Conservation (phyloP, 2,329 filamentous ascomycete genomes). For the Chaetomium strumarium region DNA sequence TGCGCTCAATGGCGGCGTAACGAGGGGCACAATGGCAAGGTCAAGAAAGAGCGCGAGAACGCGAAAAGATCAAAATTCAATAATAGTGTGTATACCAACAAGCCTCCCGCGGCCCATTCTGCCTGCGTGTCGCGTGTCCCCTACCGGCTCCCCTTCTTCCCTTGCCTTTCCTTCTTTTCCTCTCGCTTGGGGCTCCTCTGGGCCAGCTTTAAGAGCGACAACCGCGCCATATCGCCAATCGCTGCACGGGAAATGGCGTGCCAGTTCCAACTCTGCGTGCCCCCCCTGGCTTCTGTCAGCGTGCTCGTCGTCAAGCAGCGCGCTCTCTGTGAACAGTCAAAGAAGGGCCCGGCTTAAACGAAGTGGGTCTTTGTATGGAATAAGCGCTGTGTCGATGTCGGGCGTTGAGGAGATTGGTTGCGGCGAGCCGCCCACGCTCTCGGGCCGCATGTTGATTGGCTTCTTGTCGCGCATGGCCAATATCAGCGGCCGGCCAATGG, state of each 20-base stretch:
- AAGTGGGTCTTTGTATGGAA: conserved; percentile 28
- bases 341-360: conserved; percentile 11
- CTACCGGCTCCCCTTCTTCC: neutral
- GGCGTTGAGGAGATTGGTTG: conserved; percentile 25
- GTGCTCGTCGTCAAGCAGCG: conserved; percentile 16
- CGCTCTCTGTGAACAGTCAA: conserved; percentile 20
- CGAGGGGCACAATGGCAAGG: conserved; percentile 1
- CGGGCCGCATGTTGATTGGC: conserved; percentile 22
- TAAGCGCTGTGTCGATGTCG: conserved; percentile 34
- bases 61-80: neutral
- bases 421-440: conserved; percentile 18
- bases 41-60: neutral
- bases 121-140: conserved; percentile 4
- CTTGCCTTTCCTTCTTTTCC: neutral
- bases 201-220: neutral
- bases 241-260: conserved; percentile 14
- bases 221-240: conserved; percentile 8
- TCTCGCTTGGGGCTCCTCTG: neutral
- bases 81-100: neutral
- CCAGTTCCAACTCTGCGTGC: conserved; percentile 8
- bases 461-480: conserved; percentile 20
- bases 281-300: conserved; percentile 15
- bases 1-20: neutral
- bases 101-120: neutral
- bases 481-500: conserved; percentile 19